These are phyloP conservation scores for Aegilops bicornis DNA, from an alignment of 176 grass and related monocot genomes.

Conservation along the genomic window DNA sequence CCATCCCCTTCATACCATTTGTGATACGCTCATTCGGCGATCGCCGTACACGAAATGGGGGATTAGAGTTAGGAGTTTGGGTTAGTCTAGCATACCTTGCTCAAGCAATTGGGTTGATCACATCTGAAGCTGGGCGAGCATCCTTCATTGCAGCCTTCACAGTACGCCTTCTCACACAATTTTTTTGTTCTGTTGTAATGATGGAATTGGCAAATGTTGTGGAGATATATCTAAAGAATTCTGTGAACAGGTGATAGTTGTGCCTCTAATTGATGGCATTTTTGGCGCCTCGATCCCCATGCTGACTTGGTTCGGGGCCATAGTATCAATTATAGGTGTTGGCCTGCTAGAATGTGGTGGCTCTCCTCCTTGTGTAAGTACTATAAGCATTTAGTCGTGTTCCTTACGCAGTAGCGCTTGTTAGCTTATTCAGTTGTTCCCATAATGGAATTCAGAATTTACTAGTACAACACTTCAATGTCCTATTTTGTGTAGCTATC, in stretches of 20 bases:
- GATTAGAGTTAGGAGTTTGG: slow-evolving; percentile 83
- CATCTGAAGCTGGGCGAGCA: slow-evolving; percentile 83
- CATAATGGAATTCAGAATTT: not conserved
- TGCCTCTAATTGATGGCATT: slow-evolving; percentile 88
- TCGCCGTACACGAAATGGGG: slow-evolving; percentile 45
- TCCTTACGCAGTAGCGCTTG: not conserved
- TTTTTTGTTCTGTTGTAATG: not conserved
- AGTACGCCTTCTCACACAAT: slow-evolving; percentile 33
- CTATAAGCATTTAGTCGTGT: not conserved
- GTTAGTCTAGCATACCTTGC: slow-evolving; percentile 76
- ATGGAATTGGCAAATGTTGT: not conserved
- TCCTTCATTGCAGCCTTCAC: slow-evolving; percentile 91
- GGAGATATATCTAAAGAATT: not conserved
- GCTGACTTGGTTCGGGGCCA: slow-evolving; percentile 74
- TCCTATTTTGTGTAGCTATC: not conserved
- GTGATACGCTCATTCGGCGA: slow-evolving; percentile 43
- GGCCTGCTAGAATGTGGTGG: slow-evolving; percentile 75
- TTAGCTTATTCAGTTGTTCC: not conserved
- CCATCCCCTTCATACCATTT: slow-evolving; percentile 72
- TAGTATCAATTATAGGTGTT: slow-evolving; percentile 62
- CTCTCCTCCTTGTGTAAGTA: slow-evolving; percentile 87
- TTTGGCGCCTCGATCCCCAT: slow-evolving; percentile 63
- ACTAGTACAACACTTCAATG: not conserved
- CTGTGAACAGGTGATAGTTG: slow-evolving; percentile 70
- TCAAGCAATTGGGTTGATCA: slow-evolving; percentile 79